phyloP scores from a whole-genome alignment of 371 early-diverging fungal species.

The Zychaea mexicana region DNA sequence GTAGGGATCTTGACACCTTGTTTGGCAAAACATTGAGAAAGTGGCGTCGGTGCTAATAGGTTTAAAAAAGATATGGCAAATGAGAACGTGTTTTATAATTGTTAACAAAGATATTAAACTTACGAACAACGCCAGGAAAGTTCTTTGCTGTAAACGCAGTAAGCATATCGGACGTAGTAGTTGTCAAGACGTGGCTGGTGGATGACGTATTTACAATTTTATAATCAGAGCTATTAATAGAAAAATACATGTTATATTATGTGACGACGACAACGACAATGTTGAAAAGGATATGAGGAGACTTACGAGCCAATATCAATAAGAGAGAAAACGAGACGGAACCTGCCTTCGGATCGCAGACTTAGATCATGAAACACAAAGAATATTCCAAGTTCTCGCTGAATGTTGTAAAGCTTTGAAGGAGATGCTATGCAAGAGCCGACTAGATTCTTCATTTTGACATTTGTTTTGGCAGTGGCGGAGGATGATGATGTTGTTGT shows the following conservation, averaged over 20 bases:
- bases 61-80: too few species aligned
- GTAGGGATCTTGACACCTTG: slow-evolving; percentile 76
- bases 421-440: slow-evolving; percentile 76
- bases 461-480: slow-evolving; percentile 28
- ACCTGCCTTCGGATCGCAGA: slow-evolving; percentile 68
- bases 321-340: slow-evolving; percentile 65
- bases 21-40: slow-evolving; percentile 71
- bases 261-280: background rate
- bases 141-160: slow-evolving; percentile 66
- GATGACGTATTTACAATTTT: slow-evolving; percentile 37
- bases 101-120: slow-evolving; percentile 8
- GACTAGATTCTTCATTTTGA: slow-evolving; percentile 61
- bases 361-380: slow-evolving; percentile 78
- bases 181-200: slow-evolving; percentile 35
- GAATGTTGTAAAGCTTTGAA: slow-evolving; percentile 58
- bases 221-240: slow-evolving; percentile 19
- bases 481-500: background rate
- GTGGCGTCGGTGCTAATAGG: slow-evolving; percentile 67
- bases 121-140: slow-evolving; percentile 73
- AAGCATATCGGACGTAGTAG: slow-evolving; percentile 52
- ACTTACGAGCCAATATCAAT: slow-evolving; percentile 51
- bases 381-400: slow-evolving; percentile 72
- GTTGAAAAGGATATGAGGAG: too few species aligned
- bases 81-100: background rate
- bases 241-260: background rate